Conservation (phyloP, 495 filamentous ascomycete species). For the Cenococcum geophilum region DNA sequence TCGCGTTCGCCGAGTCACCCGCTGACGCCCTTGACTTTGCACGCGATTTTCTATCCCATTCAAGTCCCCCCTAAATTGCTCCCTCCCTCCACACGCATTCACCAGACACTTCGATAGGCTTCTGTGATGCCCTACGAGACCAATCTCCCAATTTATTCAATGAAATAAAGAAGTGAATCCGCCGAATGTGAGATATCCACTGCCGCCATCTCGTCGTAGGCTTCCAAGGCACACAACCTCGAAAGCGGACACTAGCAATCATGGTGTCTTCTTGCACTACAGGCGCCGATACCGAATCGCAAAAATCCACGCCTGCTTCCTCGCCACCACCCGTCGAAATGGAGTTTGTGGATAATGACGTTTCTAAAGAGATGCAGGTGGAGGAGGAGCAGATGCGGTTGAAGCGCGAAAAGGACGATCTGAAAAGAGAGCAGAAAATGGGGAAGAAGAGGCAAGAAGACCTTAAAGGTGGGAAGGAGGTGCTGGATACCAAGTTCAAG, state of each 20-base stretch:
- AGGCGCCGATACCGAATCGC: constrained; percentile 16
- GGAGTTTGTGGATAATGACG: constrained; percentile 13
- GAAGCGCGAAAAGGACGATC: constrained; percentile 44
- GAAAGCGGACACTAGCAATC: neutral
- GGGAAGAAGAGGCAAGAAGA: constrained; percentile 45
- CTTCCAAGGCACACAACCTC: too few relatives aligned
- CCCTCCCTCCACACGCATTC: too few relatives aligned
- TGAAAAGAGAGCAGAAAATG: constrained; percentile 45
- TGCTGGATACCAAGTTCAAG: constrained; percentile 48
- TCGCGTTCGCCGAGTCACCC: too few relatives aligned
- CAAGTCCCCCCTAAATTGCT: too few relatives aligned
- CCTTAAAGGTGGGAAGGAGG: constrained; percentile 45
- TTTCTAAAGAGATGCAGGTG: constrained; percentile 41
- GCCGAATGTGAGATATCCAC: too few relatives aligned
- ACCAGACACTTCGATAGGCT: too few relatives aligned
- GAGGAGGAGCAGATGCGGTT: constrained; percentile 49
- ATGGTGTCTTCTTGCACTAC: constrained; percentile 25
- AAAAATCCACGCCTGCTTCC: constrained; percentile 29
- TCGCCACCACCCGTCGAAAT: constrained; percentile 24
- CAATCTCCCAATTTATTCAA: too few relatives aligned
- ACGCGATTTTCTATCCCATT: too few relatives aligned
- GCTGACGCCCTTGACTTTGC: too few relatives aligned
- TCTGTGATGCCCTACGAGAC: too few relatives aligned
- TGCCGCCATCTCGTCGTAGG: too few relatives aligned
- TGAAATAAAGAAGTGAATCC: too few relatives aligned